These are phyloP conservation scores for Trypanosoma grayi DNA, from an alignment of 208 protist genomes.

Conservation along the genomic window DNA sequence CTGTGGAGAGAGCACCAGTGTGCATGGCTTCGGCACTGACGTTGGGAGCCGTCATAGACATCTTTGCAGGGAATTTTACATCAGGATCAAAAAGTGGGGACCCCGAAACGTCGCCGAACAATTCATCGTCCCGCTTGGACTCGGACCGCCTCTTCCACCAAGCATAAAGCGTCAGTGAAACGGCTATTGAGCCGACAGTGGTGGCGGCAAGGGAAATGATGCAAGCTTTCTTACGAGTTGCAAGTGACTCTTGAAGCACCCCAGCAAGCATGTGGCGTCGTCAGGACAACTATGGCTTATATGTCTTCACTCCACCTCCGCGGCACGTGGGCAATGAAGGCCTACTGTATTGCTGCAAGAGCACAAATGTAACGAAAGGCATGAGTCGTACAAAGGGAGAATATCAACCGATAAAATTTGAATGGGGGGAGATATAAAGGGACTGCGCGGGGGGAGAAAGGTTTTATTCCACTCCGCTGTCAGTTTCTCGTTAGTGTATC, in stretches of 20 bases:
- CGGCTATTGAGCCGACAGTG: constrained; percentile 1
- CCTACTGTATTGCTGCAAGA: not conserved
- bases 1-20: constrained; percentile 8
- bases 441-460: too few relatives aligned
- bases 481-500: too few relatives aligned
- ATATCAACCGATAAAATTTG: too few relatives aligned
- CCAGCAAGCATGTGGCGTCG: not conserved
- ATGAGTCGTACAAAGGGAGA: too few relatives aligned
- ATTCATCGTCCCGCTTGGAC: constrained; percentile 35
- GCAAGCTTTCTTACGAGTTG: not conserved
- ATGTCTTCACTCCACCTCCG: not conserved
- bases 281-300: not conserved
- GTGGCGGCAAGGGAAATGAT: not conserved
- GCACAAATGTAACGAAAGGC: too few relatives aligned
- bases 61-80: constrained; percentile 5
- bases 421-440: too few relatives aligned
- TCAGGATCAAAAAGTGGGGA: constrained; percentile 36
- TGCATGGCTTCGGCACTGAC: not conserved
- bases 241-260: not conserved
- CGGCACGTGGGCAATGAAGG: not conserved
- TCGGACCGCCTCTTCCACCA: constrained; percentile 13
- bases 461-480: too few relatives aligned
- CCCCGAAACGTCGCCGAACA: constrained; percentile 39
- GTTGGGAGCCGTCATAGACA: constrained; percentile 13
- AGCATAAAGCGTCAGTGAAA: not conserved